Percentiles rank a stretch among this genome's conserved stretches.
These are phyloP conservation scores for Brettanomyces anomalus DNA, from an alignment of 805 yeast species.

Conservation along the genomic window DNA sequence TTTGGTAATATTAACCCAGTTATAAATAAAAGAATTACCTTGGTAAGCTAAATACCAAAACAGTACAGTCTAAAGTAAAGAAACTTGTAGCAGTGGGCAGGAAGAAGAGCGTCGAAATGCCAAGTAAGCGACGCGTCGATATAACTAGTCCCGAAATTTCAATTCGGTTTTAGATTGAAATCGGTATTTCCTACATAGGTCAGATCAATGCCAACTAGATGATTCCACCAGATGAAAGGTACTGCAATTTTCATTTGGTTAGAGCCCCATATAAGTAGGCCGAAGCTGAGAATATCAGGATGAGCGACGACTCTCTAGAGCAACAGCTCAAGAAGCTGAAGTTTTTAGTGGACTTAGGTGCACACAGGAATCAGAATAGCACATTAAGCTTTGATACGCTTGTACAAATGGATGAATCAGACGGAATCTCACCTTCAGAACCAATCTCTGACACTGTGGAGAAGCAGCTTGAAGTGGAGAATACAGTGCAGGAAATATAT, in stretches of 20 bases:
- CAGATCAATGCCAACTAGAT: slow-evolving; percentile 4
- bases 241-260: too few species aligned
- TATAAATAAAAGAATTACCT: too few species aligned
- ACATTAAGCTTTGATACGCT: slow-evolving; percentile 19
- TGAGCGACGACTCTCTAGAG: neutral
- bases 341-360: neutral
- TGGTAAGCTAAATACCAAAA: too few species aligned
- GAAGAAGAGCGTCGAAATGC: too few species aligned
- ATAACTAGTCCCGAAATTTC: too few species aligned
- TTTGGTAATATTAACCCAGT: too few species aligned
- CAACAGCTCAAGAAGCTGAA: neutral
- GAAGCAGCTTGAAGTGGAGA: slow-evolving; percentile 33
- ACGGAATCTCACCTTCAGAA: slow-evolving; percentile 11
- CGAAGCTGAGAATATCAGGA: too few species aligned
- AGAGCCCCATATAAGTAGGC: too few species aligned
- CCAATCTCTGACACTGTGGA: slow-evolving; percentile 27
- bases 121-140: slow-evolving; percentile 2
- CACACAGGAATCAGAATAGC: neutral
- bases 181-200: slow-evolving; percentile 1
- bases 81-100: too few species aligned
- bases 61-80: too few species aligned
- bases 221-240: too few species aligned
- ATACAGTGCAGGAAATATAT: slow-evolving; percentile 21
- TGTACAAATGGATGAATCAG: slow-evolving; percentile 14
- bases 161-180: neutral